These are phyloP conservation scores for Avena insularis DNA, from an alignment of 176 grass and related monocot genomes.

Conservation along the genomic window DNA sequence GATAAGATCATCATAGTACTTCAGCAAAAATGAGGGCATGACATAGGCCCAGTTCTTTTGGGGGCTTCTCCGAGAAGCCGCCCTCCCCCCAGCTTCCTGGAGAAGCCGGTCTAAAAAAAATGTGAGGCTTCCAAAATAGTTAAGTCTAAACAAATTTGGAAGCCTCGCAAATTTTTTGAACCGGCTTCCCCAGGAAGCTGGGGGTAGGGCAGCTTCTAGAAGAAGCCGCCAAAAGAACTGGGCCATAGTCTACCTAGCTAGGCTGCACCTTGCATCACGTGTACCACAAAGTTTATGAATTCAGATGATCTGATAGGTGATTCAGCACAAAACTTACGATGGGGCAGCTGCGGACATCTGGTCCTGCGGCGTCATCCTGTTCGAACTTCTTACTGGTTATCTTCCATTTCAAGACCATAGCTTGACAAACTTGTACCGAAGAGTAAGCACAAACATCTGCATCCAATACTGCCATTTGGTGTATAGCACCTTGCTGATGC, in stretches of 20 bases:
- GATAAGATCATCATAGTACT: neutral
- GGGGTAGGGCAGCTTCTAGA: too few relatives aligned
- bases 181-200: too few relatives aligned
- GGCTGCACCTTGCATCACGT: neutral
- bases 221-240: too few relatives aligned
- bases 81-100: too few relatives aligned
- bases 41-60: neutral
- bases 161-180: too few relatives aligned
- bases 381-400: slow-evolving; percentile 79
- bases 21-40: slow-evolving; percentile 21
- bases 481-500: neutral
- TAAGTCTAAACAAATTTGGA: too few relatives aligned
- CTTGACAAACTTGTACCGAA: slow-evolving; percentile 68
- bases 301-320: slow-evolving; percentile 54
- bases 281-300: neutral
- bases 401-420: slow-evolving; percentile 69
- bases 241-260: neutral
- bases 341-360: slow-evolving; percentile 64
- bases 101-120: too few relatives aligned
- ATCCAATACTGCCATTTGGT: neutral
- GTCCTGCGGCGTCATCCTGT: slow-evolving; percentile 80
- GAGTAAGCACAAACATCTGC: slow-evolving; percentile 47
- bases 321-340: slow-evolving; percentile 73
- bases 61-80: too few relatives aligned
- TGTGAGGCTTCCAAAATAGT: too few relatives aligned